Conservation (phyloP, 306 rosid species). For the Quercus gilva region DNA sequence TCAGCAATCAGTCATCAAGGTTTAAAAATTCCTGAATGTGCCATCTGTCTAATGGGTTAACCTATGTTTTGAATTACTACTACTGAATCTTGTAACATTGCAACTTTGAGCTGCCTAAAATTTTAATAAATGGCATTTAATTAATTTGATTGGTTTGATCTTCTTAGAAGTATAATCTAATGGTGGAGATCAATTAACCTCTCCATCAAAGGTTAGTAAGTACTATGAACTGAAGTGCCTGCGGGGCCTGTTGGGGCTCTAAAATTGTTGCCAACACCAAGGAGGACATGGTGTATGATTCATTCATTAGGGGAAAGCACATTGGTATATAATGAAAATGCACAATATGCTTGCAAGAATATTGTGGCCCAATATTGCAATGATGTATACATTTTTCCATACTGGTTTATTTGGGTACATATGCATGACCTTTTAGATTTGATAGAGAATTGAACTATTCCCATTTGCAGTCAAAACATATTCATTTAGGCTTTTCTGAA, state of each 20-base stretch:
- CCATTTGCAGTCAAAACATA: constrained; percentile 4
- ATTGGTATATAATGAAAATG: neutral
- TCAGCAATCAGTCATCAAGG: no score
- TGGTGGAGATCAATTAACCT: neutral
- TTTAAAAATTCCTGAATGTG: no score
- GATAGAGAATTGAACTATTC: neutral
- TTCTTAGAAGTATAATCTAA: neutral
- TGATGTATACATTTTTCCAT: neutral
- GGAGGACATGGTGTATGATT: neutral
- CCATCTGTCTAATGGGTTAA: no score
- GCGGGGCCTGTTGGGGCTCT: neutral
- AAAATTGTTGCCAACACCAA: neutral
- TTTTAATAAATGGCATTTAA: neutral
- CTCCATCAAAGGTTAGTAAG: neutral
- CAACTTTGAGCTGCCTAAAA: neutral
- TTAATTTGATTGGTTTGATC: neutral
- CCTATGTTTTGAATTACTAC: neutral
- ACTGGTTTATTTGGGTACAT: neutral
- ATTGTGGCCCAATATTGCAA: neutral
- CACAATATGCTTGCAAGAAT: neutral
- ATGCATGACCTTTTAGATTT: neutral
- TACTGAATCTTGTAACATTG: neutral
- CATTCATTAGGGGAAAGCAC: neutral
- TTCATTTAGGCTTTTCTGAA: constrained; percentile 2
- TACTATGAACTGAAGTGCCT: neutral